These are phyloP conservation scores for Hypomyces rosellus DNA, from an alignment of 2,329 filamentous ascomycete genomes.

Conservation along the genomic window DNA sequence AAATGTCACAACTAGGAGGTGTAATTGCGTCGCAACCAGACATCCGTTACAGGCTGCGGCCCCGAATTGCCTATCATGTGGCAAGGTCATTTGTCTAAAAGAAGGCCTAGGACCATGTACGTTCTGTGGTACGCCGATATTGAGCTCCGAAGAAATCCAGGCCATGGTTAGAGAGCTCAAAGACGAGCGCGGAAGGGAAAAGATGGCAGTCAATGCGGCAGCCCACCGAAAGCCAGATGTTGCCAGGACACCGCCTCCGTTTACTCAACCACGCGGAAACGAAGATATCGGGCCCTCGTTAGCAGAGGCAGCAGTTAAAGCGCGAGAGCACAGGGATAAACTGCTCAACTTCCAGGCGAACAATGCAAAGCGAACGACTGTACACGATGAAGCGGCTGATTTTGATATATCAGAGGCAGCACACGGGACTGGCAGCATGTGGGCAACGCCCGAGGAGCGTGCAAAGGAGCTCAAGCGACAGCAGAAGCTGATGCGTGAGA, in stretches of 20 bases:
- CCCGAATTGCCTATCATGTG: conserved; percentile 86
- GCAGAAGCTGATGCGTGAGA: conserved; percentile 74
- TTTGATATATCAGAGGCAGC: conserved; percentile 47
- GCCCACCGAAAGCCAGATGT: conserved; percentile 61
- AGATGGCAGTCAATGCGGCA: conserved; percentile 73
- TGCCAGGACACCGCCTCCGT: conserved; percentile 53
- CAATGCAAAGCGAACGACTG: conserved; percentile 75
- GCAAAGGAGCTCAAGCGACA: conserved; percentile 79
- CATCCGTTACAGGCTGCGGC: conserved; percentile 87
- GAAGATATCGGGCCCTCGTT: conserved; percentile 29
- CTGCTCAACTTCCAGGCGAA: conserved; percentile 78
- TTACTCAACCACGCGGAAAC: conserved; percentile 41
- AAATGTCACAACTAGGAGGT: conserved; percentile 54
- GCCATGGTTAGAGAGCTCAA: conserved; percentile 78
- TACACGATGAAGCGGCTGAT: conserved; percentile 74
- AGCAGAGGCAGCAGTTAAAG: conserved; percentile 58
- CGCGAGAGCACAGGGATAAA: conserved; percentile 72
- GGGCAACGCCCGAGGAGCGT: conserved; percentile 77
- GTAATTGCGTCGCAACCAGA: conserved; percentile 80
- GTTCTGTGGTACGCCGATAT: conserved; percentile 71
- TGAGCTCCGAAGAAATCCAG: conserved; percentile 69
- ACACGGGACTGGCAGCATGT: conserved; percentile 52
- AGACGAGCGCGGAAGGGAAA: conserved; percentile 80
- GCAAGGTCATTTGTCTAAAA: conserved; percentile 91
- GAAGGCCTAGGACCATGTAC: conserved; percentile 93